These are phyloP conservation scores for Akanthomyces muscarius DNA, from an alignment of 2,329 filamentous ascomycete species.

Conservation along the genomic window DNA sequence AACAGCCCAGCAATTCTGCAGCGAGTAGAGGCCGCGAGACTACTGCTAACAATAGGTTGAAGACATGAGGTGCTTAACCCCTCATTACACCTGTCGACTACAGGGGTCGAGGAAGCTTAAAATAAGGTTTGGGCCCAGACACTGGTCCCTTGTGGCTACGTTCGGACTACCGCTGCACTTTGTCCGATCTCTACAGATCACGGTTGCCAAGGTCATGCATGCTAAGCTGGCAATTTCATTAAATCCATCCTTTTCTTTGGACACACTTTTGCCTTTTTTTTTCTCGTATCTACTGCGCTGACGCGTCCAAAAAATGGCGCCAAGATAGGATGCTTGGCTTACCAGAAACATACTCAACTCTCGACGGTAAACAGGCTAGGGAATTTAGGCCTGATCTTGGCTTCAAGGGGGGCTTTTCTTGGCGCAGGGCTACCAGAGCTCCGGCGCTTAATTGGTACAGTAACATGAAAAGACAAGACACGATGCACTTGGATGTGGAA, in stretches of 20 bases:
- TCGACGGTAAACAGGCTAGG: not conserved
- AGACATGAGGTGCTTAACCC: not conserved
- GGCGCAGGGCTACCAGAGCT: not conserved
- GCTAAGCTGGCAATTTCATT: no score
- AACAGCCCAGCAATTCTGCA: no score
- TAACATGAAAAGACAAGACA: not conserved
- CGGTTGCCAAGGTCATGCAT: not conserved
- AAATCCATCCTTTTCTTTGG: not conserved
- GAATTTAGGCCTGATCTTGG: slow-evolving; percentile 11
- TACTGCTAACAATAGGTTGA: no score
- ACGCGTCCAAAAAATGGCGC: not conserved
- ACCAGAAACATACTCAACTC: not conserved
- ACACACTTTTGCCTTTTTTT: not conserved
- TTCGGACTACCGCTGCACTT: not conserved
- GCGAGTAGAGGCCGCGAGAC: no score
- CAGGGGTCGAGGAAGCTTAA: slow-evolving; percentile 4
- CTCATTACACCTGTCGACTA: not conserved
- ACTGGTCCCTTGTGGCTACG: not conserved
- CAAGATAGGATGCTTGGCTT: slow-evolving; percentile 5
- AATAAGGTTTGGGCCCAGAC: not conserved
- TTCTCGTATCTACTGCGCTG: not conserved
- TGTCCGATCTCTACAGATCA: not conserved
- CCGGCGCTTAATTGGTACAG: not conserved
- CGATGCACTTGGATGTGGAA: not conserved
- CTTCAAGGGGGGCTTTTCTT: slow-evolving; percentile 2